Evolutionary conservation across 2,329 filamentous ascomycete species (phyloP).

Genomic region (Aspergillus sp.): DNA sequence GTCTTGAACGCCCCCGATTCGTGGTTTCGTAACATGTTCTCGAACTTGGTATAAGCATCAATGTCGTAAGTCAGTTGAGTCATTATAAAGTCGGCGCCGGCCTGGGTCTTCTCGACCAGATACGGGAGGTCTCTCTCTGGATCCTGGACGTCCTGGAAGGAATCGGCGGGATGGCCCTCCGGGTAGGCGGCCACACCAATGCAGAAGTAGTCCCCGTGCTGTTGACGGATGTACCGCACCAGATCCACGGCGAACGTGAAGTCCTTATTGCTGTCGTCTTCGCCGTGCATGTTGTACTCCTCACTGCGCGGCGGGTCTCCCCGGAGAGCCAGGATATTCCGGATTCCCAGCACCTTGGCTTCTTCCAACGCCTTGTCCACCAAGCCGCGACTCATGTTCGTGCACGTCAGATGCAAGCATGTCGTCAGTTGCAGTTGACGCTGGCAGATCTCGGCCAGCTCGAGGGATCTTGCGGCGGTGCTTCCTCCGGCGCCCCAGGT

Average conservation of each 20-base stretch:
- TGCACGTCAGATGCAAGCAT: conserved; percentile 93
- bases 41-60: conserved; percentile 76
- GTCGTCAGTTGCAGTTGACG: conserved; percentile 88
- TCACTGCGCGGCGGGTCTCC: conserved; percentile 87
- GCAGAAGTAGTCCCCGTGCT: conserved; percentile 92
- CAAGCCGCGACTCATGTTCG: conserved; percentile 86
- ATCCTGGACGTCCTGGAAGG: conserved; percentile 74
- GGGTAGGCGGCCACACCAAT: conserved; percentile 93
- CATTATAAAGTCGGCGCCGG: conserved; percentile 97
- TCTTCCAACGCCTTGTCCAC: conserved; percentile 88
- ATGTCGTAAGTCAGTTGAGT: conserved; percentile 96
- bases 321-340: conserved; percentile 88
- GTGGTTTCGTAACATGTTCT: conserved; percentile 72
- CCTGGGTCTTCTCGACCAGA: conserved; percentile 83
- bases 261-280: conserved; percentile 65
- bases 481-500: conserved; percentile 97
- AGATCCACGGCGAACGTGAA: conserved; percentile 89
- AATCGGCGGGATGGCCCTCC: conserved; percentile 90
- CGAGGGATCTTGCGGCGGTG: conserved; percentile 84
- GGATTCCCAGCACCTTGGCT: conserved; percentile 83
- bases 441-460: conserved; percentile 93
- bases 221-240: conserved; percentile 80
- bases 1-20: conserved; percentile 80
- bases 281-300: conserved; percentile 72
- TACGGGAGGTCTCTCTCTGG: conserved; percentile 72